phyloP scores from a whole-genome alignment of 148 eudicot species.

The Cornus kousa region DNA sequence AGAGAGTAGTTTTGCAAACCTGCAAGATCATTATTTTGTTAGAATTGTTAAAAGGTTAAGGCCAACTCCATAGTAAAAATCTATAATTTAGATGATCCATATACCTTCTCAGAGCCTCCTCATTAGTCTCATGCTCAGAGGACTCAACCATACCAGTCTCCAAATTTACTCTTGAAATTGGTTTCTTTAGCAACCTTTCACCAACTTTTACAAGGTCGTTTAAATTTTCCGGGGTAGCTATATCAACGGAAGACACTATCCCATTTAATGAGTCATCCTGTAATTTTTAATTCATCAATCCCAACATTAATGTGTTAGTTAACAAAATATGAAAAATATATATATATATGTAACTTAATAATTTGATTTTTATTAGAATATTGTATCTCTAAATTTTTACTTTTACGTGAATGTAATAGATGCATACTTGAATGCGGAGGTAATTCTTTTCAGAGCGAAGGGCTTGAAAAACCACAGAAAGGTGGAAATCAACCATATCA shows the following conservation, averaged over 20 bases:
- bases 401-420: too few species aligned
- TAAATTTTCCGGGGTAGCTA: slow-evolving; percentile 26
- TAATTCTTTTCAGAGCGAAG: slow-evolving; percentile 16
- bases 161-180: slow-evolving; percentile 34
- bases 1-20: slow-evolving; percentile 6
- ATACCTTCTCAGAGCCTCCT: slow-evolving; percentile 12
- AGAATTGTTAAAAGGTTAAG: too few species aligned
- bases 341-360: too few species aligned
- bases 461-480: slow-evolving; percentile 13
- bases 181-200: slow-evolving; percentile 25
- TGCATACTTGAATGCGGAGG: slow-evolving; percentile 27
- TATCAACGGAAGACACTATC: slow-evolving; percentile 21
- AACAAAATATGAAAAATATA: too few species aligned
- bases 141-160: slow-evolving; percentile 23
- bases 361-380: too few species aligned
- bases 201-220: slow-evolving; percentile 30
- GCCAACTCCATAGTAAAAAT: too few species aligned
- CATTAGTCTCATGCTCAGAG: slow-evolving; percentile 17
- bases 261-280: slow-evolving; percentile 26
- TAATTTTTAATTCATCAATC: background rate
- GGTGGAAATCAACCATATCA: background rate
- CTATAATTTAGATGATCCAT: background rate
- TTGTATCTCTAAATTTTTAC: too few species aligned
- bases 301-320: too few species aligned
- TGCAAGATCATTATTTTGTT: background rate